These are phyloP conservation scores for Stagonosporopsis vannaccii DNA, from an alignment of 2,329 filamentous ascomycete genomes.

Conservation along the genomic window DNA sequence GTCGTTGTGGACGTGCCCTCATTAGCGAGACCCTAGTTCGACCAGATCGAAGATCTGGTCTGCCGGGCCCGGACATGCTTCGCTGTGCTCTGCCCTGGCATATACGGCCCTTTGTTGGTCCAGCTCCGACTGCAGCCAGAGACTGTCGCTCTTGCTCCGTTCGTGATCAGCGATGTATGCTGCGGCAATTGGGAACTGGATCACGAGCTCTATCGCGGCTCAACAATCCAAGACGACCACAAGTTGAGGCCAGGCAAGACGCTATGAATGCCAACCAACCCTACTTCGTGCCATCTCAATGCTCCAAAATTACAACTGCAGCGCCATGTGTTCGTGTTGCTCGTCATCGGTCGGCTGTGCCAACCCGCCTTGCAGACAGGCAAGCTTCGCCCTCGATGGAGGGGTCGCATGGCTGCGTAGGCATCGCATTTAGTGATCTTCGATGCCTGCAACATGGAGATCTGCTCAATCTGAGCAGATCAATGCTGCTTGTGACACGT, in stretches of 20 bases:
- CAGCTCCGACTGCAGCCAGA: not conserved
- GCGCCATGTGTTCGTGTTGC: not conserved
- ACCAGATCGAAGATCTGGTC: conserved; percentile 11
- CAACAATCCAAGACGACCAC: not conserved
- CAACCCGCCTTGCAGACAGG: not conserved
- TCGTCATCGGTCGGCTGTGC: not conserved
- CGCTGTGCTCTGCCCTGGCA: not conserved
- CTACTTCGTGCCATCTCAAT: no score
- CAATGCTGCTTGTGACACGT: conserved; percentile 1
- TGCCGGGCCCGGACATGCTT: not conserved
- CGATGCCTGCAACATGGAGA: conserved; percentile 3
- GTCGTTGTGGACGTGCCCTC: not conserved
- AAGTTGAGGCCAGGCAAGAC: not conserved
- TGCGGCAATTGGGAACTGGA: not conserved
- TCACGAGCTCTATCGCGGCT: no score
- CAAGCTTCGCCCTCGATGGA: not conserved
- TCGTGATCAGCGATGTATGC: not conserved
- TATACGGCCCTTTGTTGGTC: not conserved
- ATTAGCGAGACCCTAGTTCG: conserved; percentile 7
- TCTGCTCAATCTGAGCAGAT: not conserved
- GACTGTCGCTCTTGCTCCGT: not conserved
- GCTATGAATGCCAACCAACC: no score
- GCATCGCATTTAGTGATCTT: conserved; percentile 1
- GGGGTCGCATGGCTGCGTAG: not conserved
- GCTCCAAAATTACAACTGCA: not conserved